A percentile compares a stretch with the other conserved stretches of the same genome.
Conservation (phyloP, 495 filamentous ascomycete genomes). For the Podospora anserina region DNA sequence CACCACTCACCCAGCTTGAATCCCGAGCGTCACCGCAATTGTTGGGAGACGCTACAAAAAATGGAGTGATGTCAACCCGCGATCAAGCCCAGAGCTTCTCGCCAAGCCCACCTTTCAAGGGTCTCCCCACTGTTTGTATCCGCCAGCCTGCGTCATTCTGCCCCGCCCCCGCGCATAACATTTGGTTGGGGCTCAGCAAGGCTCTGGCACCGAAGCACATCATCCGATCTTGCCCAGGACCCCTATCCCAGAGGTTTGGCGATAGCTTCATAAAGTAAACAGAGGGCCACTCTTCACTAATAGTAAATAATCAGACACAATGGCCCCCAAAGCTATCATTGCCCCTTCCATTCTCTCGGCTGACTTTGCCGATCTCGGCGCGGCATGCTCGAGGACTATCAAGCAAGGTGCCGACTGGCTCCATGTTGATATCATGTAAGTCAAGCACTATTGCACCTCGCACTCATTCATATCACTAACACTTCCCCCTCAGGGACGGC, state of each 20-base stretch:
- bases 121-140: neutral
- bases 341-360: conserved; percentile 96
- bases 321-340: conserved; percentile 89
- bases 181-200: neutral
- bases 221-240: neutral
- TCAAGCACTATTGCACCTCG: neutral
- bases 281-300: neutral
- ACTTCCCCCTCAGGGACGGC: conserved; percentile 56
- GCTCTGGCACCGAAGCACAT: neutral
- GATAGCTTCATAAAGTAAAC: neutral
- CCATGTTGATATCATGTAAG: conserved; percentile 82
- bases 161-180: conserved; percentile 17
- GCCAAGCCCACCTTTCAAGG: neutral
- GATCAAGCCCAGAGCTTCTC: conserved; percentile 14
- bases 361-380: conserved; percentile 84
- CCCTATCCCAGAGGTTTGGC: neutral
- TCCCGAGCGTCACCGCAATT: conserved; percentile 4
- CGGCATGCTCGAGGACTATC: conserved; percentile 80
- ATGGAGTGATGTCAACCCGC: conserved; percentile 22
- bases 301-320: conserved; percentile 32
- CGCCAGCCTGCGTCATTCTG: conserved; percentile 5
- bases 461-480: neutral
- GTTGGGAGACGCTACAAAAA: conserved; percentile 11
- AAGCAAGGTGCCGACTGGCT: conserved; percentile 83
- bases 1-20: neutral